A percentile compares a stretch with the other conserved stretches of the same genome.
These are phyloP conservation scores for Russula sp. DNA, from an alignment of 768 basidiomycete genomes.

Conservation along the genomic window DNA sequence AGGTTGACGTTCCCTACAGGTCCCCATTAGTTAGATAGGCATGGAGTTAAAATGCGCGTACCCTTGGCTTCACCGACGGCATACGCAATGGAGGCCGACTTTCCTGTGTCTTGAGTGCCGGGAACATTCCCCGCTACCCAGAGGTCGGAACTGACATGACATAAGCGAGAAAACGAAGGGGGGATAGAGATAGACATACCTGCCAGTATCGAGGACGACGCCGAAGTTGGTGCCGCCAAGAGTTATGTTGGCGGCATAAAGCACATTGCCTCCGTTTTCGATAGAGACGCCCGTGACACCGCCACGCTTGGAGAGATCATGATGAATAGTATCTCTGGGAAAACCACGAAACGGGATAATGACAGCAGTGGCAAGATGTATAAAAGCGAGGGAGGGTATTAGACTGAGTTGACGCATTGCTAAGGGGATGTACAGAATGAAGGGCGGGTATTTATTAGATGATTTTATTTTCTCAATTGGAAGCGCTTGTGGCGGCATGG, in stretches of 20 bases:
- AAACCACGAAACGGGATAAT: conserved; percentile 12
- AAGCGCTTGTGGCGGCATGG: too few relatives aligned
- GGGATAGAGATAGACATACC: conserved; percentile 36
- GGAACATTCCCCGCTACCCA: conserved; percentile 58
- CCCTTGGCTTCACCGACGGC: conserved; percentile 64
- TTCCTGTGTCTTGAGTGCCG: conserved; percentile 49
- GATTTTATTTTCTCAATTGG: too few relatives aligned
- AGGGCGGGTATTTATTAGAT: background rate
- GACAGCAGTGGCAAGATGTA: conserved; percentile 14
- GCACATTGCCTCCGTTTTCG: conserved; percentile 61
- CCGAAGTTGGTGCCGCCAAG: conserved; percentile 51
- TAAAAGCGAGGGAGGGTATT: background rate
- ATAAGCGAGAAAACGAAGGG: conserved; percentile 3
- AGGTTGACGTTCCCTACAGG: conserved; percentile 49
- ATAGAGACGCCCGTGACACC: conserved; percentile 36
- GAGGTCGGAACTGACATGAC: conserved; percentile 54
- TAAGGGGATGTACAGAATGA: too few relatives aligned
- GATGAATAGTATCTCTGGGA: background rate
- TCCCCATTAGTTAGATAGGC: background rate
- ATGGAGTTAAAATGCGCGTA: conserved; percentile 28
- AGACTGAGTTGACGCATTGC: conserved; percentile 15
- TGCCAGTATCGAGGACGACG: conserved; percentile 74
- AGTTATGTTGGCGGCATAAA: conserved; percentile 69
- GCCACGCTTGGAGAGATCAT: conserved; percentile 2
- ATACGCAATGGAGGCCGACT: conserved; percentile 51